Evolutionary conservation across 1,284 basidiomycete species (phyloP), one percentile per base, ranked within the genome.

Genomic region (Ceratobasidium sp.): DNA sequence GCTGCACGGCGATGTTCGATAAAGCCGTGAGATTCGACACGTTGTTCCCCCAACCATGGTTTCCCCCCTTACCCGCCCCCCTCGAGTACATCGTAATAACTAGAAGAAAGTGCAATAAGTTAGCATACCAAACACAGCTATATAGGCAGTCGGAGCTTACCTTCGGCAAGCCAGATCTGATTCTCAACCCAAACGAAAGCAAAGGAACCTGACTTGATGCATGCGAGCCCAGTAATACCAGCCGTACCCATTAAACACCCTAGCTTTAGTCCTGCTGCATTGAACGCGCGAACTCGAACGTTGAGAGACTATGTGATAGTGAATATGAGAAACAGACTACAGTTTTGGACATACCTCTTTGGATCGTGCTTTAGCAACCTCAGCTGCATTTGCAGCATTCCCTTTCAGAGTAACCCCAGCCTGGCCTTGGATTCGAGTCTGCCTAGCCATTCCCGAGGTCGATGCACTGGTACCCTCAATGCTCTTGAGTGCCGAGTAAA

Each of bases 351-450:
- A 42, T 40, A 42, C 61, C 61, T 23, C 40, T n/a, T 64, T 40
- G 17, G n/a, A 10, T 12, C 38, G 57, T 7, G 28, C 57, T 28
- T 42, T 48, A 26, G 78, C 66, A 15, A 52, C 71, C 48, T 23
- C 56, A 23, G 71, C 74, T 46, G 79, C 78, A 65, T 79, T 80
- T 17, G 67, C 70, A n/a, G 68, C 26, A 57, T 80, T 80, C 20
- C 79, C 79, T n/a, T 15, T 57, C 26, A 9, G 2, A 7, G 52
- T 56, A 17, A 52, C 54, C 54, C 23, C 68, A 38, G 6, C 44
- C 59, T 54, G 68, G 20, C 42, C 23, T 59, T 46, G n/a, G 20
- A 54, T 26, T 20, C 74, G 77, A 23, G 33, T 17, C 12, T 73
- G 68, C 9, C 74, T 48, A 23, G 42, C 38, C 13, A 42, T 13